Evolutionary conservation across 352 stramenopile genomes (phyloP), one percentile per base, ranked within the genome.

Genomic region (Phytophthora quininea): DNA sequence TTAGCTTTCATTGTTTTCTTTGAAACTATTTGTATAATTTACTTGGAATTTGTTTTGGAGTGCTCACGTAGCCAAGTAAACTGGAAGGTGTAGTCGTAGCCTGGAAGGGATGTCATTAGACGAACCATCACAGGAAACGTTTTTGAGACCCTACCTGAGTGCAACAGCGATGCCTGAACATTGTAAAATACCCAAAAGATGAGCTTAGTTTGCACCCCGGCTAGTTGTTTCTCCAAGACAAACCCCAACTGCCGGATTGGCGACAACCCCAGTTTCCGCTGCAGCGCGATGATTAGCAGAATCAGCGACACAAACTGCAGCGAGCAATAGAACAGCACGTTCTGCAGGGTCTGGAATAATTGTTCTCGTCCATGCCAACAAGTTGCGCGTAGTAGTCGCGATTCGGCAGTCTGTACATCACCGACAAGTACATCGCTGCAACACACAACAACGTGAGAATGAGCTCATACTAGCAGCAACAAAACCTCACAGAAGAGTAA

Each of bases 181-280:
- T 66, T 67, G 57, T 75, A 74, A 3, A 73, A 49, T 6, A 81
- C 61, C 75, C 75, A 83, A 30, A 76, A 67, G 9, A 73, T 31
- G 15, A 84, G 54, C 31, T 67, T 73, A 6, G 33, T 38, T 35
- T 79, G 76, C 3, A 74, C 48, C 1, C 73, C 38, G 15, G 10
- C 37, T 19, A 37, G 62, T 15, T 78, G 67, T 11, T 61, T 68
- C 32, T 67, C 54, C 4, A 82, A 49, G 24, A 81, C 74, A 40
- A 81, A 79, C 9, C 58, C 71, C 9, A 85, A 56, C 15, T 80
- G 71, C 2, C 54, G 29, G 11, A 79, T 35, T 5, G 65, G 35
- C 0, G 67, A 63, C 9, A 85, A 29, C 4, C 33, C n/a, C 2
- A 82, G 48, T 24, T 68, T 71, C 2, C 49, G 50, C 24, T 54